phyloP scores from a whole-genome alignment of 352 stramenopile genomes.

The Phytophthora idaei region DNA sequence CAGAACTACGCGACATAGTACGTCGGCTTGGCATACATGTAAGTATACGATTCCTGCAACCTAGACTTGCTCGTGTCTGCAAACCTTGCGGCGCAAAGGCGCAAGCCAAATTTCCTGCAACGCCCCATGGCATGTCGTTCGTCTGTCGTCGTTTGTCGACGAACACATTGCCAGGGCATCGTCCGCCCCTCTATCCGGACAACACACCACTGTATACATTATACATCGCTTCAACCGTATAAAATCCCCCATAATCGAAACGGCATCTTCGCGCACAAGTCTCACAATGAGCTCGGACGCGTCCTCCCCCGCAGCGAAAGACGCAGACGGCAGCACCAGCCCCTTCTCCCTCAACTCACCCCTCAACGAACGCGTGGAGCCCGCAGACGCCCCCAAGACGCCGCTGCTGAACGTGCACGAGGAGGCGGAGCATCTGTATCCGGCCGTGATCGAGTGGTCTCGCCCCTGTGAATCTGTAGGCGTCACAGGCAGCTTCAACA shows the following conservation, averaged over 20 bases:
- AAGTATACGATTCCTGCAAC: too few relatives aligned
- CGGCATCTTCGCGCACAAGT: conserved; percentile 16
- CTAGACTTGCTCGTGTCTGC: too few relatives aligned
- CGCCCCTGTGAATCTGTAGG: conserved; percentile 58
- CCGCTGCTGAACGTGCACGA: conserved; percentile 40
- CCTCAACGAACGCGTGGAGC: conserved; percentile 7
- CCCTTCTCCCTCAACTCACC: conserved; percentile 14
- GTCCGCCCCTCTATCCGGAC: conserved; percentile 10
- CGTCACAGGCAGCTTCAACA: conserved; percentile 86
- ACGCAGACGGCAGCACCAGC: conserved; percentile 10
- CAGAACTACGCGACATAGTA: not conserved
- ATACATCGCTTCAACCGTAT: conserved; percentile 14
- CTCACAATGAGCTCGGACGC: conserved; percentile 23
- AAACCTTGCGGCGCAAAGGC: too few relatives aligned
- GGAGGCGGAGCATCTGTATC: conserved; percentile 58
- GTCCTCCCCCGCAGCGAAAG: not conserved
- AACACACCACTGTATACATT: not conserved
- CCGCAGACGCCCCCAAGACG: conserved; percentile 11
- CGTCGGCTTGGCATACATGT: not conserved
- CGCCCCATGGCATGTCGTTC: not conserved
- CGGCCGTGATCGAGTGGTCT: conserved; percentile 66
- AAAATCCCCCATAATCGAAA: conserved; percentile 26
- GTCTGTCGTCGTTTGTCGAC: conserved; percentile 10
- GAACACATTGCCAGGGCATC: conserved; percentile 20
- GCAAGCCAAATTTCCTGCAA: too few relatives aligned